These are phyloP conservation scores for Neopestalotiopsis sp. DNA, from an alignment of 2,329 filamentous ascomycete species.

Conservation along the genomic window DNA sequence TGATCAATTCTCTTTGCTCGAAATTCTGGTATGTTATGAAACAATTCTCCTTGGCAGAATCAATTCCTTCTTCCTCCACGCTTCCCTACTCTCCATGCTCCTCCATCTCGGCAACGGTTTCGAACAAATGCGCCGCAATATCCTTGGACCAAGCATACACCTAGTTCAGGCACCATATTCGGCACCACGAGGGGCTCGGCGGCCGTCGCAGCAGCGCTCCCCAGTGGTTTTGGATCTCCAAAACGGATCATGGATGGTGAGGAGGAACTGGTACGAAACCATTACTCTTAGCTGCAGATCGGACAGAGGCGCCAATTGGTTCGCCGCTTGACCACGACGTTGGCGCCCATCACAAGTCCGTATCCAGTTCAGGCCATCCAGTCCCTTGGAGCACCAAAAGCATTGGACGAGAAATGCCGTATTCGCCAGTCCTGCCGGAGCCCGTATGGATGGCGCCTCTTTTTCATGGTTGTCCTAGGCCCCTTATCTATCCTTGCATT, in stretches of 20 bases:
- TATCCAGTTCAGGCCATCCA: background rate
- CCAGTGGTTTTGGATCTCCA: background rate
- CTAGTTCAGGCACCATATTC: background rate
- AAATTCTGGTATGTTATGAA: background rate
- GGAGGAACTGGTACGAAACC: constrained; percentile 1
- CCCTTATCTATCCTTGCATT: background rate
- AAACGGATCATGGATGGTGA: background rate
- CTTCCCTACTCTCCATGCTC: too few relatives aligned
- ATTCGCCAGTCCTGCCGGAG: background rate
- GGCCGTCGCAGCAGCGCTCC: background rate
- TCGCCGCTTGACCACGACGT: background rate
- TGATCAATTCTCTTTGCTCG: background rate
- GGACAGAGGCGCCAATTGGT: background rate
- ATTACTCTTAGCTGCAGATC: constrained; percentile 1
- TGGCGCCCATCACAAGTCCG: background rate
- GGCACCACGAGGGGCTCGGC: background rate
- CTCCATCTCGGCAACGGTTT: background rate
- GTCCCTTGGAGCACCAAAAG: background rate
- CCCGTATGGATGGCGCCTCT: background rate
- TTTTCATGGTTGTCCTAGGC: background rate
- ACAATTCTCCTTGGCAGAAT: background rate
- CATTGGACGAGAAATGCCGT: constrained; percentile 2
- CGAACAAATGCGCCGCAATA: background rate
- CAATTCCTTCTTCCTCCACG: background rate
- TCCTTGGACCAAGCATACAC: background rate